These are phyloP conservation scores for Suaeda aralocaspica DNA, from an alignment of 148 eudicot genomes.

Conservation along the genomic window DNA sequence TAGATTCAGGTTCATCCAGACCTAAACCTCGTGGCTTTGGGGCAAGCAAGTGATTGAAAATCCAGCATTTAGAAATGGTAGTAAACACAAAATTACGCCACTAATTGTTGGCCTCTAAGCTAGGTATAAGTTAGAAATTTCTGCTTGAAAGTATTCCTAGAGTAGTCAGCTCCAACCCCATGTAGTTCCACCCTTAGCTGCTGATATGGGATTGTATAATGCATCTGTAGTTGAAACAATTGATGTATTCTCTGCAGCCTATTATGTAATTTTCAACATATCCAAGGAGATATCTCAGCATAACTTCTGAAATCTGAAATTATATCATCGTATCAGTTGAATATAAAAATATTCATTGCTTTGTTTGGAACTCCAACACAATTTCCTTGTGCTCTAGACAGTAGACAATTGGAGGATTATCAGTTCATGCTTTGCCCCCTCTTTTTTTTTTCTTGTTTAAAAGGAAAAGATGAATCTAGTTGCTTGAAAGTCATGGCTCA, in stretches of 20 bases:
- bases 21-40: conserved; percentile 95
- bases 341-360: too few species aligned
- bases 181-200: background rate
- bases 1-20: conserved; percentile 47
- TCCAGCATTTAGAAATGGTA: background rate
- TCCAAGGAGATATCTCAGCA: too few species aligned
- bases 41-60: conserved; percentile 40
- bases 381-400: too few species aligned
- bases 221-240: background rate
- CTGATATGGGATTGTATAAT: conserved; percentile 1
- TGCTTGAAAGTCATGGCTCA: too few species aligned
- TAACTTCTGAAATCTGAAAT: too few species aligned
- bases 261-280: conserved; percentile 12
- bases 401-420: too few species aligned
- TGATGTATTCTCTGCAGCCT: background rate
- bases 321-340: too few species aligned
- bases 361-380: too few species aligned
- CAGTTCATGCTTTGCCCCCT: too few species aligned
- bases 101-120: background rate
- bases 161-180: background rate
- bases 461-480: too few species aligned
- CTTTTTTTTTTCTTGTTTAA: too few species aligned
- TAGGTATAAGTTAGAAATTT: background rate
- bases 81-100: background rate
- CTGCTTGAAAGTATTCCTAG: background rate